These are phyloP conservation scores for Lasiodiplodia sp. DNA, from an alignment of 2,329 filamentous ascomycete species.

Conservation along the genomic window DNA sequence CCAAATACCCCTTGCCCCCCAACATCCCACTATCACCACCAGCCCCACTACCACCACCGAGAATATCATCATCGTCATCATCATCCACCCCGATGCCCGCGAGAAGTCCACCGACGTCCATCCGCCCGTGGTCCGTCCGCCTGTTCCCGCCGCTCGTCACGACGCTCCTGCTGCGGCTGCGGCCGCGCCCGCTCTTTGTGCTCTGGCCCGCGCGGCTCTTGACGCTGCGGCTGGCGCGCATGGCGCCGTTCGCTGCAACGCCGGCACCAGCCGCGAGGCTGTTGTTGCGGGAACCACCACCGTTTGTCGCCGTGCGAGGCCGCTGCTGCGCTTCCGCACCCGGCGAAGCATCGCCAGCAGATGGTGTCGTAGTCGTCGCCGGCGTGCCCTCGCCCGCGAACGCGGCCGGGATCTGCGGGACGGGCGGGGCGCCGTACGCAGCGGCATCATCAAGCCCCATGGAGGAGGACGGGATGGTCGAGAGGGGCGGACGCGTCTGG, in stretches of 20 bases:
- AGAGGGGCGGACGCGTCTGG: slow-evolving; percentile 2
- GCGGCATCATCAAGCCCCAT: neutral
- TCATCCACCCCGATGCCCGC: slow-evolving; percentile 43
- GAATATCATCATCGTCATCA: slow-evolving; percentile 35
- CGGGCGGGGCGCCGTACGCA: slow-evolving; percentile 4
- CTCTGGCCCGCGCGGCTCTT: slow-evolving; percentile 32
- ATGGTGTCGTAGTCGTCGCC: neutral
- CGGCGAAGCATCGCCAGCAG: neutral
- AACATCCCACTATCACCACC: neutral
- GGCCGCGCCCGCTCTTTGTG: slow-evolving; percentile 40
- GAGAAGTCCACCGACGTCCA: slow-evolving; percentile 44
- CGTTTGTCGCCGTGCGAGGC: neutral
- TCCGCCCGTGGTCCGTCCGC: slow-evolving; percentile 32
- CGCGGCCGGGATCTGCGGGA: slow-evolving; percentile 16
- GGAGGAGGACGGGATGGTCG: slow-evolving; percentile 12
- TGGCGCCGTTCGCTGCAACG: neutral
- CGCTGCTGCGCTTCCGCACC: neutral
- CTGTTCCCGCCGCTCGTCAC: neutral
- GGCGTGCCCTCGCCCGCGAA: slow-evolving; percentile 19
- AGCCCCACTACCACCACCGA: slow-evolving; percentile 27
- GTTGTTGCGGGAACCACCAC: neutral
- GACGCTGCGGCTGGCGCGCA: slow-evolving; percentile 10
- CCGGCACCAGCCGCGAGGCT: neutral
- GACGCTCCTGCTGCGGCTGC: slow-evolving; percentile 31
- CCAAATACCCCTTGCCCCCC: neutral